Base-by-base conservation (phyloP, 208 protist genomes). In the Crithidia sp. region DNA sequence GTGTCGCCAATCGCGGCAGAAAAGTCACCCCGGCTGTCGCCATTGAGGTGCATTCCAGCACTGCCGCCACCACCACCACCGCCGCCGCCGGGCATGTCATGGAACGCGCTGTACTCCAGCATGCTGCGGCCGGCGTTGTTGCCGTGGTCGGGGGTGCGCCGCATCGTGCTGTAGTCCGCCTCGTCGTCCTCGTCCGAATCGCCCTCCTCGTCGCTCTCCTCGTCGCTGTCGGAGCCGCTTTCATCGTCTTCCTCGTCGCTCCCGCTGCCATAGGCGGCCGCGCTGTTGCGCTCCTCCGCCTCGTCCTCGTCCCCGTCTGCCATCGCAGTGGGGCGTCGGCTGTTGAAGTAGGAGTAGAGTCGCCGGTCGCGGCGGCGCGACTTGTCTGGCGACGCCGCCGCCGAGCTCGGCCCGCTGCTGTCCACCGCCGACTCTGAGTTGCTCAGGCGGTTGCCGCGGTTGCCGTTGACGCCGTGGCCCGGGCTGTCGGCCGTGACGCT, bases 81-180 rank as follows among this genome's bases (percentile, higher is more conserved):
- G 0, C 36, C 50, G 17, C 70, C 45, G 14, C 5, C n/a, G 14
- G 52, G 19, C 36, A 53, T 53, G 37, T 67, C 64, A 45, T 61
- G 67, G 10, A 79, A 74, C 0, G 74, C 60, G 56, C 67, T 79
- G 74, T 71, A 79, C 54, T 79, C 67, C 28, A 74, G 45, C 2
- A 19, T 56, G 45, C 76, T 82, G 4, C 55, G 57, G 2, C 59
- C 67, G 4, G 43, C 36, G 28, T 53, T 39, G 41, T 54, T 69
- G 10, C n/a, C 19, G 44, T 62, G 61, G 40, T 70, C 50, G 28
- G 66, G 57, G 7, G 56, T 69, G 50, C 44, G 76, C 7, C 14
- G 57, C n/a, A 71, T 76, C 41, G 44, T 45, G 64, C 70, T 82
- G 61, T 59, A 82, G 0, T 62, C 76, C 4, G 39, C 64, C 47